A percentile compares a stretch with the other conserved stretches of the same genome.
These are phyloP conservation scores for Hortiboletus flavorubellus DNA, from an alignment of 768 basidiomycete genomes.

Conservation along the genomic window DNA sequence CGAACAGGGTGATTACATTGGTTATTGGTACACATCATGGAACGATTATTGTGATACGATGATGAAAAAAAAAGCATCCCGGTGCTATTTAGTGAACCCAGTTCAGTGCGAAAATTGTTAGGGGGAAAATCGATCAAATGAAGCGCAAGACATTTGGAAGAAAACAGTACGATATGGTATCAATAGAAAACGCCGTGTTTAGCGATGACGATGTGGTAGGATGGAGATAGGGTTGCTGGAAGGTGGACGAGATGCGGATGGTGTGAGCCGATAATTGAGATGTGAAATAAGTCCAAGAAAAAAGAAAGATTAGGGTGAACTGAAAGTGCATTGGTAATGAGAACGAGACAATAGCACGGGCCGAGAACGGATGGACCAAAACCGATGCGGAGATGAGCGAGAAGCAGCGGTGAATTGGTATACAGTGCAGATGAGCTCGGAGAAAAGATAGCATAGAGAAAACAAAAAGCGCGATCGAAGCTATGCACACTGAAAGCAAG, in stretches of 20 bases:
- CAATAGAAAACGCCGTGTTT: neutral
- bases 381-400: neutral
- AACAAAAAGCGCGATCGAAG: conserved; percentile 10
- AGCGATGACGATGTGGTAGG: neutral
- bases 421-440: neutral
- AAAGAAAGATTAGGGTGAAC: conserved; percentile 5
- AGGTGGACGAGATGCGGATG: neutral
- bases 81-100: conserved; percentile 9
- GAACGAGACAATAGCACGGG: too few species aligned
- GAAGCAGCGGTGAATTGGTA: neutral
- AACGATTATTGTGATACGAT: neutral
- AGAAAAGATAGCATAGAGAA: conserved; percentile 12
- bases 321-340: neutral
- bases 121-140: neutral
- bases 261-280: conserved; percentile 11
- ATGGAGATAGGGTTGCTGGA: neutral
- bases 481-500: conserved; percentile 27
- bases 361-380: neutral
- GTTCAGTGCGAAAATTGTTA: conserved; percentile 1
- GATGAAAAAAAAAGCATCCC: conserved; percentile 4
- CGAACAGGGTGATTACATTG: neutral
- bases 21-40: conserved; percentile 8
- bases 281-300: conserved; percentile 17
- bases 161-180: conserved; percentile 3
- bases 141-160: neutral